Evolutionary conservation across 345 rosid species (phyloP).

Genomic region (Eucalyptus coolabah): DNA sequence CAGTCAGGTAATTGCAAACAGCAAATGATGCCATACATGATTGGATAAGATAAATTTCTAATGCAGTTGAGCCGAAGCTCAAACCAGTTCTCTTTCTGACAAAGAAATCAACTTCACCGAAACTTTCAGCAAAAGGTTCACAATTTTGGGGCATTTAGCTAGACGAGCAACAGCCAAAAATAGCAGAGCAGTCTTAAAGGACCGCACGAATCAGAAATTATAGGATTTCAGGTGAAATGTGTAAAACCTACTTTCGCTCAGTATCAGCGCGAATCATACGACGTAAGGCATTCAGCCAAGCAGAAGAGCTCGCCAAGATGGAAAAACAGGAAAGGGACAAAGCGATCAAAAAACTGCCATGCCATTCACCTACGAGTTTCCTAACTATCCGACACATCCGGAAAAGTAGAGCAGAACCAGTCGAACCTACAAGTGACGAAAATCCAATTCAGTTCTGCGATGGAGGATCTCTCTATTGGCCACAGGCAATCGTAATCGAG

Average conservation of each 20-base stretch:
- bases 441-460: neutral
- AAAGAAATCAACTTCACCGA: neutral
- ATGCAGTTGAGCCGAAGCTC: neutral
- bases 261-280: neutral
- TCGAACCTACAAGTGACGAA: neutral
- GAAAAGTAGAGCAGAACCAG: neutral
- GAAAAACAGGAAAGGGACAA: neutral
- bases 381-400: neutral
- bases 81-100: neutral
- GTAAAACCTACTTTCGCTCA: neutral
- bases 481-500: neutral
- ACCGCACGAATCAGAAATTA: neutral
- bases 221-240: neutral
- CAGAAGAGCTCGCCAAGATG: neutral
- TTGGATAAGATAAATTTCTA: neutral
- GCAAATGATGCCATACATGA: neutral
- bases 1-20: neutral
- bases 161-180: neutral
- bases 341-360: neutral
- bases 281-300: neutral
- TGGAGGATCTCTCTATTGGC: neutral
- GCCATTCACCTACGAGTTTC: neutral
- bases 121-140: neutral
- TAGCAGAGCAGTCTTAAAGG: neutral
- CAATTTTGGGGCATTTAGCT: neutral